These are phyloP conservation scores for Sugiyamaella paludigena DNA, from an alignment of 1,139 yeast species.

Conservation along the genomic window DNA sequence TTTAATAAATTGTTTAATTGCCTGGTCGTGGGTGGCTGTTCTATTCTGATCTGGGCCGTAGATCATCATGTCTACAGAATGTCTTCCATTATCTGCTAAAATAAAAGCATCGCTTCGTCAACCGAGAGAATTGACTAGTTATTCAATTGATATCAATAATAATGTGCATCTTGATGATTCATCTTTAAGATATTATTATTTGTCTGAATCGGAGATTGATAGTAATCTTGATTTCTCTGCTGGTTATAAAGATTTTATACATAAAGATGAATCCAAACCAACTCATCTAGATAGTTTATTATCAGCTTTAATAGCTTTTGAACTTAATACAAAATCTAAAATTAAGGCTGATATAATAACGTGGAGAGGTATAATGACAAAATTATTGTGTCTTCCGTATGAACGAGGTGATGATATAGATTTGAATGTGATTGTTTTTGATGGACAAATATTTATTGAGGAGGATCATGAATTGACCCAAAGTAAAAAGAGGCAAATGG, in stretches of 20 bases:
- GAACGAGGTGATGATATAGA: conserved; percentile 56
- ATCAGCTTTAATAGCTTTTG: conserved; percentile 54
- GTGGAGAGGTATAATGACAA: conserved; percentile 78
- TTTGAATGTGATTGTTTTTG: conserved; percentile 61
- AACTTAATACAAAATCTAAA: conserved; percentile 47
- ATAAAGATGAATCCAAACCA: conserved; percentile 51
- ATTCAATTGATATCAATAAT: conserved; percentile 52
- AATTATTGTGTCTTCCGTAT: conserved; percentile 61
- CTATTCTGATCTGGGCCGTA: no score
- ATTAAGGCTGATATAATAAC: conserved; percentile 67
- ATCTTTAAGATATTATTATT: conserved; percentile 63
- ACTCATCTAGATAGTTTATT: conserved; percentile 62
- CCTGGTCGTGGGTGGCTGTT: no score
- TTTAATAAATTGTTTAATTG: no score
- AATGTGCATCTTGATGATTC: conserved; percentile 53
- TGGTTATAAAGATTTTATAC: conserved; percentile 60
- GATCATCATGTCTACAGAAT: no score
- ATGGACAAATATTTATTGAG: conserved; percentile 83
- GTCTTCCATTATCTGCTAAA: conserved; percentile 28
- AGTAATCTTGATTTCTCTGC: conserved; percentile 56
- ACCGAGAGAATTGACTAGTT: conserved; percentile 68
- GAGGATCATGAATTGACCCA: conserved; percentile 48
- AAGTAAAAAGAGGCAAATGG: conserved; percentile 25
- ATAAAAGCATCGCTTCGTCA: conserved; percentile 49
- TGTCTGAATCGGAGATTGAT: conserved; percentile 64